Evolutionary conservation across 2,329 filamentous ascomycete species (phyloP), one percentile per base, ranked within the genome.

Genomic region (Talaromyces islandicus): DNA sequence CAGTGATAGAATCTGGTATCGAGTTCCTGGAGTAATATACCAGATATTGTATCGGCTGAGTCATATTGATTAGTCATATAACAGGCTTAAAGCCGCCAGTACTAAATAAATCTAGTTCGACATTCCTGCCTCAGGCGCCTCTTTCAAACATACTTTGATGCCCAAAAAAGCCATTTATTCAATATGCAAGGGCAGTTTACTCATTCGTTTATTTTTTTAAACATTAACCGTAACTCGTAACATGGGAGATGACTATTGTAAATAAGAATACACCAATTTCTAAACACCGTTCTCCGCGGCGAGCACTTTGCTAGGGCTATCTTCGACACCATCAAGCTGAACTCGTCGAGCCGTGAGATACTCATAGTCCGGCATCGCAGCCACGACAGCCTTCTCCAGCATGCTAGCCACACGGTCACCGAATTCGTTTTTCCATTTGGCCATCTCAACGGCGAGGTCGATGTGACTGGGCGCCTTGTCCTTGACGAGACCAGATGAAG

Each of bases 311-410:
- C 43, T 21, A 25, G 24, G 43, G 19, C n/a, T 48, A 3, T 50
- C 43, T 24, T 25, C 35, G 7, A n/a, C 43, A 50, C 24, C 9
- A 11, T 50, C 43, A 50, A 57, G 63, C 35, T 32, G 65, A n/a
- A 71, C 46, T 1, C 67, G 60, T 11, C 64, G 60, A 4, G 63
- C 69, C 60, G 66, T 70, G 56, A 78, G 56, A 62, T 71, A 77
- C 62, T 75, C 70, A 65, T 78, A 78, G 57, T 77, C 73, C 21
- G 69, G 66, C 73, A 77, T 75, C 1, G 74, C 70, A 30, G 67
- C 66, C 41, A 61, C 25, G 14, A 74, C 71, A 25, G 63, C 62
- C 51, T 64, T 63, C 59, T 70, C 67, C 41, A 75, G 54, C 14
- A 64, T 30, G n/a, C 32, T 41, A 12, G 65, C 69, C 7, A 61